Evolutionary conservation across 1,139 yeast species (phyloP).

Genomic region (Taiozyma sp.): DNA sequence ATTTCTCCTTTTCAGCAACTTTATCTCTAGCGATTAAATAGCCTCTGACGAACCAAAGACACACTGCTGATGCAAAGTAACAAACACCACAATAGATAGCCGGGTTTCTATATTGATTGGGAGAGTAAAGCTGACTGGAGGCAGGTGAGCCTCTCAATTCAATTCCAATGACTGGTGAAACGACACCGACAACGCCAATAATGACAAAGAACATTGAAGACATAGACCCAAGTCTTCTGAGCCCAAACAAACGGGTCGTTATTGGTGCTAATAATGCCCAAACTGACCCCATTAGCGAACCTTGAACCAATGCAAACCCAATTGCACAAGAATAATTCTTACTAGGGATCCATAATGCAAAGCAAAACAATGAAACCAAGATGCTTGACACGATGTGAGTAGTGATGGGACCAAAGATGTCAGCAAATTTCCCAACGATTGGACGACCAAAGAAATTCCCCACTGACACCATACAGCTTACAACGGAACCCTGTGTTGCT

Average conservation of each 20-base stretch:
- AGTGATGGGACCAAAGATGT: slow-evolving; percentile 52
- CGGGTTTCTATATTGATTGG: slow-evolving; percentile 44
- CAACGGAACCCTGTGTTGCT: slow-evolving; percentile 49
- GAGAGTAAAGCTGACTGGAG: slow-evolving; percentile 28
- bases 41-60: slow-evolving; percentile 40
- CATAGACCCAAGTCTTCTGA: slow-evolving; percentile 44
- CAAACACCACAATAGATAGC: slow-evolving; percentile 50
- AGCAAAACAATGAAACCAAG: slow-evolving; percentile 30
- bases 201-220: slow-evolving; percentile 45
- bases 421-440: slow-evolving; percentile 48
- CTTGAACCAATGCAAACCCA: slow-evolving; percentile 41
- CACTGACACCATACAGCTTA: slow-evolving; percentile 56
- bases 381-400: slow-evolving; percentile 32
- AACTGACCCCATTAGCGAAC: slow-evolving; percentile 45
- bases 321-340: slow-evolving; percentile 48
- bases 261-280: slow-evolving; percentile 22
- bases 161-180: slow-evolving; percentile 53
- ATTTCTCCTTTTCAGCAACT: slow-evolving; percentile 16
- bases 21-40: slow-evolving; percentile 44
- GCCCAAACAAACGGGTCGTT: slow-evolving; percentile 38
- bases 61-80: slow-evolving; percentile 38
- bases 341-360: slow-evolving; percentile 63
- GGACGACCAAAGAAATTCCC: slow-evolving; percentile 67
- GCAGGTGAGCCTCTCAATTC: slow-evolving; percentile 34
- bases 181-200: slow-evolving; percentile 45